A percentile compares a stretch with the other conserved stretches of the same genome.
Conservation (phyloP, 768 basidiomycete species). For the Tylopilus balloui region DNA sequence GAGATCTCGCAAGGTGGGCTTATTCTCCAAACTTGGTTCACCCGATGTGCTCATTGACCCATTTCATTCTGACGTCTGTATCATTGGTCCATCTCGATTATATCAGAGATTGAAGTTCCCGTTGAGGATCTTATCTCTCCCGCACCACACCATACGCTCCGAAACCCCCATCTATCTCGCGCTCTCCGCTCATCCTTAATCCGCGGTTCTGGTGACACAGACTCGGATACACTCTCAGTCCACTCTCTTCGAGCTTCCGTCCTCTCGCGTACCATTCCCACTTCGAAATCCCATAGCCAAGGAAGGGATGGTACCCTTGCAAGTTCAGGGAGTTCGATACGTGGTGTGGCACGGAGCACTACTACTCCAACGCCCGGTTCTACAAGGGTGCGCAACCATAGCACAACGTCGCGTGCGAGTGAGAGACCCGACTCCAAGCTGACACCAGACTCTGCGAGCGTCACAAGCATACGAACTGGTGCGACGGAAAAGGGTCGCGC, state of each 20-base stretch:
- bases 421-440: slow-evolving; percentile 70
- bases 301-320: slow-evolving; percentile 21
- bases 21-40: neutral
- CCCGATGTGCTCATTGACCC: neutral
- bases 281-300: slow-evolving; percentile 19
- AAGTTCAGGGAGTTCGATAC: slow-evolving; percentile 39
- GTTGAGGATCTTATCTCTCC: slow-evolving; percentile 66
- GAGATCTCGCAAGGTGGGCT: slow-evolving; percentile 55
- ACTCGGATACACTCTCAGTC: slow-evolving; percentile 40
- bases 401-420: slow-evolving; percentile 22
- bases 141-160: slow-evolving; percentile 28
- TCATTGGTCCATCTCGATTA: neutral
- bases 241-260: slow-evolving; percentile 46
- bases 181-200: slow-evolving; percentile 28
- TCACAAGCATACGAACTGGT: slow-evolving; percentile 25
- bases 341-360: slow-evolving; percentile 44
- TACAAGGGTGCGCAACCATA: slow-evolving; percentile 23
- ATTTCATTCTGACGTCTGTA: neutral
- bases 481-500: slow-evolving; percentile 21
- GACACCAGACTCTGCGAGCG: slow-evolving; percentile 43
- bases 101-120: slow-evolving; percentile 72
- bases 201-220: slow-evolving; percentile 27
- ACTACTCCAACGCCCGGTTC: slow-evolving; percentile 19
- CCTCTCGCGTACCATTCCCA: slow-evolving; percentile 32
- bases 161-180: slow-evolving; percentile 26